Base-by-base conservation (phyloP, 164 flowering plant species). In the Sedum album region DNA sequence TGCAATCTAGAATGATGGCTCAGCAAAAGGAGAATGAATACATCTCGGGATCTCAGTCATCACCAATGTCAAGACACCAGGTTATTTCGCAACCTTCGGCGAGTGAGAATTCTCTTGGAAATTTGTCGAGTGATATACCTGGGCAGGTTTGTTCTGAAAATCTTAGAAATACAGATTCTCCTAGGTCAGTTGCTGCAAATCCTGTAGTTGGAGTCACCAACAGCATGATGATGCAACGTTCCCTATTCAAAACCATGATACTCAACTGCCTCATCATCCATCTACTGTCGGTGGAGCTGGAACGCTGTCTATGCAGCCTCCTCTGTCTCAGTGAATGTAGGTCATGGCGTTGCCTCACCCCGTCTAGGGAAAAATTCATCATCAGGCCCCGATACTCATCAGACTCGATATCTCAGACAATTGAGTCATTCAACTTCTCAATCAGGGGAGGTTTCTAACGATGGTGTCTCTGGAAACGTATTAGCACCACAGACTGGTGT, bases 1-100 rank as follows among this genome's bases (percentile, higher is more conserved):
- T 83, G 91, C 97, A 92, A 71, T 79, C 97, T 51, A 82, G 81
- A 68, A 81, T 88, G 85, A 79, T 77, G 68, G 80, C 84, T 1
- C 84, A 84, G 72, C 97, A 86, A 72, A 92, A 86, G 61, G 68
- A 81, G 55, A 82, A 81, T 44, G 97, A 92, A 76, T 78, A 75
- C 66, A 80, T 65, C 70, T 57, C 61, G n/a, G 78, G 78, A 46
- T 35, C 75, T 31, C 93, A 79, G 74, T 64, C 84, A 65, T 76
- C 88, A 66, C 68, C 82, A 67, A 64, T 77, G 31, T 68, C 85
- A 51, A 88, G 84, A 74, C 99, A 79, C 72, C 96, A 81, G 74
- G 84, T 74, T 35, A 35, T 76, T 72, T 85, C 96, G 51, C 81
- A 89, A 44, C 78, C 82, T 2, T 81, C 79, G 71, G 82, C 78